Conservation (phyloP, 1,139 yeast genomes). For the Debaryomycetaceae sp. region DNA sequence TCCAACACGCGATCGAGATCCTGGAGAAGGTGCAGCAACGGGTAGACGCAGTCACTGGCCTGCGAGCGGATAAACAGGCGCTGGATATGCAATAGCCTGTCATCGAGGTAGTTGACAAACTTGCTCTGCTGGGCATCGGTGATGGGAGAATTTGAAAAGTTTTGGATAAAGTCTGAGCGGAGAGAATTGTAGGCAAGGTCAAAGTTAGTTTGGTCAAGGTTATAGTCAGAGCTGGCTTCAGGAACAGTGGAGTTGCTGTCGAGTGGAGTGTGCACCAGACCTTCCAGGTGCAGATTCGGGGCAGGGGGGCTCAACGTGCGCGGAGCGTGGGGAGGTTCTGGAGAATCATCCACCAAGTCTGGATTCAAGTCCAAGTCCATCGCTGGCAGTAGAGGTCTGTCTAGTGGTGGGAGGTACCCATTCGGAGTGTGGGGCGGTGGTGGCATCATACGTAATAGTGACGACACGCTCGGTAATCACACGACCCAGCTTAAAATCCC, state of each 20-base stretch:
- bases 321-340: not conserved
- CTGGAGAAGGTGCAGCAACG: conserved; percentile 8
- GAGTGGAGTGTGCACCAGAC: not conserved
- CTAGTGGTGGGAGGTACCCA: conserved; percentile 9
- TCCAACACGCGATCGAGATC: conserved; percentile 9
- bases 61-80: conserved; percentile 55
- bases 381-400: too few relatives aligned
- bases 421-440: not conserved
- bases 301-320: not conserved
- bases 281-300: not conserved
- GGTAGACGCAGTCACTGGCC: conserved; percentile 19
- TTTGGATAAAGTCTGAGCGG: not conserved
- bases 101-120: conserved; percentile 52
- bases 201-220: conserved; percentile 16
- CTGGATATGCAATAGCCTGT: conserved; percentile 44
- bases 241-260: conserved; percentile 1
- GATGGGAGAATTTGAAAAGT: conserved; percentile 1
- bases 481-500: too few relatives aligned
- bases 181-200: conserved; percentile 13
- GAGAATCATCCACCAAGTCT: conserved; percentile 16
- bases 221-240: conserved; percentile 8
- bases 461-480: too few relatives aligned
- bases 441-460: too few relatives aligned
- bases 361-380: conserved; percentile 30
- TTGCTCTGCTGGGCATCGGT: conserved; percentile 42